phyloP scores from a whole-genome alignment of 352 stramenopile species.

The Globisporangium sylvaticum region DNA sequence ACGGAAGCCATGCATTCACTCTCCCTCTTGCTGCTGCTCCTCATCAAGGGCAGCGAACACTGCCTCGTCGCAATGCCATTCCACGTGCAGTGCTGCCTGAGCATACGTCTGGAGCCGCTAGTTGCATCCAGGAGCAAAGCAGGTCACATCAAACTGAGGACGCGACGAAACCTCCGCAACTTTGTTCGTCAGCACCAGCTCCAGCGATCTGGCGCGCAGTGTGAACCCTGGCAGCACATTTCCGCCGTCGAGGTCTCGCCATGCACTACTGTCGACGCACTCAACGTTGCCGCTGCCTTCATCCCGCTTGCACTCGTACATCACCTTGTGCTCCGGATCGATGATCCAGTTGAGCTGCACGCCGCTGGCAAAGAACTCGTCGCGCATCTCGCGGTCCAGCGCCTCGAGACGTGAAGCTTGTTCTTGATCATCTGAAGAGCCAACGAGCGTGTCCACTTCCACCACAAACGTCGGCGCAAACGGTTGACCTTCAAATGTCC shows the following conservation, averaged over 20 bases:
- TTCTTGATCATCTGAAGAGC: background rate
- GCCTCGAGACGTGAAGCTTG: slow-evolving; percentile 3
- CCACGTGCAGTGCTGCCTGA: too few species aligned
- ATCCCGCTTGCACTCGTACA: slow-evolving; percentile 13
- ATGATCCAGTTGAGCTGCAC: slow-evolving; percentile 24
- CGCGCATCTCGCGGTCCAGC: slow-evolving; percentile 15
- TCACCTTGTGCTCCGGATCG: slow-evolving; percentile 13
- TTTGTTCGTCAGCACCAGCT: too few species aligned
- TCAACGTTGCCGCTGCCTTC: slow-evolving; percentile 5
- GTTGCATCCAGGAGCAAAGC: too few species aligned
- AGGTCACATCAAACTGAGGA: too few species aligned
- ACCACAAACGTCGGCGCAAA: slow-evolving; percentile 15
- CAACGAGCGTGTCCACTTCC: slow-evolving; percentile 21
- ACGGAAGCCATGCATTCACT: too few species aligned
- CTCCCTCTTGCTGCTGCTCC: too few species aligned
- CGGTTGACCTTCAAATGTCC: slow-evolving; percentile 16
- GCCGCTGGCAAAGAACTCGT: slow-evolving; percentile 19
- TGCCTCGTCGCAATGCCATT: too few species aligned
- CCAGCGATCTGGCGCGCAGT: background rate
- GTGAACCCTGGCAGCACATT: slow-evolving; percentile 23
- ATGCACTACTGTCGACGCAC: slow-evolving; percentile 3
- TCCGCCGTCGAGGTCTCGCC: slow-evolving; percentile 25
- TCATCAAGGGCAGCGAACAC: too few species aligned
- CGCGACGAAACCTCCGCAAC: too few species aligned
- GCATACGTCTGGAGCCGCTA: too few species aligned